Evolutionary conservation across 495 filamentous ascomycete genomes (phyloP), one percentile per base, ranked within the genome.

Genomic region (Penicillium bovifimosum): DNA sequence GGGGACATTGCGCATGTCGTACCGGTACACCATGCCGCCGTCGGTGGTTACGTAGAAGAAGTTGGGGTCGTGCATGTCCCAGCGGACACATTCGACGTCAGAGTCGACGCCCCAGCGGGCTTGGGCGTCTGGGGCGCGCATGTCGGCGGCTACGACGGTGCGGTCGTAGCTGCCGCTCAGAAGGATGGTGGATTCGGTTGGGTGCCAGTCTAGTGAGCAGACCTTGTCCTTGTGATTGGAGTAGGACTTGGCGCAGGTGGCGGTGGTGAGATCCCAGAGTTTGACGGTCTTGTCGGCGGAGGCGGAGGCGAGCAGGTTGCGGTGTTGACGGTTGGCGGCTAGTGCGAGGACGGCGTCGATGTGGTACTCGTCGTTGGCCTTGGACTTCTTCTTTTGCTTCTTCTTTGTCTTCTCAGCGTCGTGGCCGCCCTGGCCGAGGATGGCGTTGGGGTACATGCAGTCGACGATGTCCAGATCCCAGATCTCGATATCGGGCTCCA

Each of bases 401-500:
- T 82, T 75, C 41, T 79, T 77, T 26, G 61, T 66, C 36, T 60
- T 41, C 4, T 65, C 63, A 17, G 73, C 53, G 39, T 77, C 71
- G 36, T 80, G 77, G n/a, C 79, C 80, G 8, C 83, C 85, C 62
- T 90, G 86, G n/a, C 93, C 93, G 27, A 99, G 84, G 48, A 99
- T 95, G 6, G 92, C 92, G 61, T 96, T 91, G 17, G 95, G 93
- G 65, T 95, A 97, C 87, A 99, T 95, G 77, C 85, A 86, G 73
- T 99, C 93, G 36, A 99, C 82, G 1, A 87, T 84, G 64, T 97
- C 93, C 38, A 99, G 76, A 67, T 99, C 89, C 93, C 93, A 99
- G 38, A 99, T 82, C 75, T 99, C 93, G 58, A 99, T 97, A 63
- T 99, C 93, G 2, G 93, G 91, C 60, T 97, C 93, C 79, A 97